Evolutionary conservation across 2,329 filamentous ascomycete genomes (phyloP), one percentile per base, ranked within the genome.

Genomic region (Penicillium hesseltinei): DNA sequence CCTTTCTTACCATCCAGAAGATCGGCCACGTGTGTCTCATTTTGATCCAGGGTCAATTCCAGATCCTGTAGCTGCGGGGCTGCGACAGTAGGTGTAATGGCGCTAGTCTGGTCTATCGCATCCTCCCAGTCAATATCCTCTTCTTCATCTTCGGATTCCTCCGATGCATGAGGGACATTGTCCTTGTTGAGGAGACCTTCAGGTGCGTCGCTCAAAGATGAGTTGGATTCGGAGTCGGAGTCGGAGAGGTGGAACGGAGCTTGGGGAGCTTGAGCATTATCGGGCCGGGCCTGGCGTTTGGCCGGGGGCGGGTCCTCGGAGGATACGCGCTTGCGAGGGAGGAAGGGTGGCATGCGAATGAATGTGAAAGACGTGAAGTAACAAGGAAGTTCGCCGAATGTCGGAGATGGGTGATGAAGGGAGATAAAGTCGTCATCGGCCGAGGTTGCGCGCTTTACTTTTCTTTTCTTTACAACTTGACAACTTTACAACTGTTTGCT

Each of bases 1-100:
- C 91, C 92, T 70, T 93, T 96, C 74, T 91, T 96, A 19, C 79
- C 79, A 23, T 85, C 84, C 44, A 84, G 79, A 0, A 83, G 78
- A 62, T 87, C 87, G 10, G 81, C 81, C 29, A 88, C 72, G 0
- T 84, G 83, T 5, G 77, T 74, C n/a, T 88, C 81, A 9, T 74
- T 71, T 58, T 72, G 73, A 51, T 78, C 71, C 31, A 95, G 76
- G 0, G 88, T 93, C 66, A 95, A 77, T 63, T 93, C 88, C 35
- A 95, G 78, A 68, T 92, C 88, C 11, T 87, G 87, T 1, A 84
- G 80, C 1, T 84, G 79, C 2, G 76, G 74, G 49, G 81, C 77
- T 6, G 81, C 77, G 58, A 75, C 79, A 59, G 58, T 69, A 27
- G 64, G 69, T 59, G 58, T 70, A 48, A 57, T 69, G 60, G 53